Conservation (phyloP, 371 early-diverging fungal genomes). For the Dichotomocladium elegans region DNA sequence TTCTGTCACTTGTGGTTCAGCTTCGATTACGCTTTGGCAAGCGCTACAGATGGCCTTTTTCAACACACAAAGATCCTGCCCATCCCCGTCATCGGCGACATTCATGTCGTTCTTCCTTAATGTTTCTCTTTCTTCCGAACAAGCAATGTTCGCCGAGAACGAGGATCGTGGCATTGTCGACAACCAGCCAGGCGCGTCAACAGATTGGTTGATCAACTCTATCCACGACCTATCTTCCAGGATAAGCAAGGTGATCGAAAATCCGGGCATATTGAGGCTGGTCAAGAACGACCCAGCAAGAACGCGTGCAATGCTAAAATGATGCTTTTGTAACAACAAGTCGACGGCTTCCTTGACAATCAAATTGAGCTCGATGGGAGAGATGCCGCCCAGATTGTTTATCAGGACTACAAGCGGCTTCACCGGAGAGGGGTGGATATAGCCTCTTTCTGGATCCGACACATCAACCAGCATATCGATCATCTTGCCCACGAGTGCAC, state of each 20-base stretch:
- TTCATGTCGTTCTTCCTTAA: neutral
- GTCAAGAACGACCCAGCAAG: constrained; percentile 69
- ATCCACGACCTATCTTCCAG: too few relatives aligned
- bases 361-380: constrained; percentile 65
- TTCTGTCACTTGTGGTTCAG: constrained; percentile 68
- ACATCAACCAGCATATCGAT: constrained; percentile 53
- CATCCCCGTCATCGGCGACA: too few relatives aligned
- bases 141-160: too few relatives aligned
- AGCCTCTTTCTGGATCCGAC: constrained; percentile 43
- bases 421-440: constrained; percentile 16
- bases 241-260: constrained; percentile 66
- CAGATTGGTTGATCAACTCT: too few relatives aligned
- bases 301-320: constrained; percentile 50
- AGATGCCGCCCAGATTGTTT: constrained; percentile 79
- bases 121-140: too few relatives aligned
- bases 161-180: neutral
- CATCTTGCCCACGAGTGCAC: constrained; percentile 48
- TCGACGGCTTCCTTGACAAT: constrained; percentile 63
- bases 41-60: constrained; percentile 43
- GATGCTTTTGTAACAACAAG: constrained; percentile 14
- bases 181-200: constrained; percentile 58
- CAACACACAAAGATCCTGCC: neutral
- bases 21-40: constrained; percentile 50
- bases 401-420: constrained; percentile 57
- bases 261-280: constrained; percentile 75